phyloP scores from a whole-genome alignment of 176 grass and related monocot species.

The Carex littledalei region DNA sequence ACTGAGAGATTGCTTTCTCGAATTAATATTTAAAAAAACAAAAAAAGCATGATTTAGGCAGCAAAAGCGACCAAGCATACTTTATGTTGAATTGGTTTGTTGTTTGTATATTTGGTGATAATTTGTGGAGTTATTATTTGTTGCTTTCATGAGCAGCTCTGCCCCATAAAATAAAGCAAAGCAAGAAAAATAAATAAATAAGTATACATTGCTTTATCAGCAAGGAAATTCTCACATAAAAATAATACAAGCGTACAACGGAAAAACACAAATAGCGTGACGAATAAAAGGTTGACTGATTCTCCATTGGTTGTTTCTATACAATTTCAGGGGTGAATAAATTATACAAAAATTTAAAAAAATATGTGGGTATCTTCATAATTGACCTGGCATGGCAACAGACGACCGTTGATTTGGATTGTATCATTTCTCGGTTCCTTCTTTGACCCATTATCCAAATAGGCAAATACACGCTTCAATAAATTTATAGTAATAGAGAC shows the following conservation, averaged over 20 bases:
- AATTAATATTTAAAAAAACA: not conserved
- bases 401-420: constrained; percentile 14
- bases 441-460: constrained; percentile 4
- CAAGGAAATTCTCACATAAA: no score
- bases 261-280: constrained; percentile 12
- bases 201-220: not conserved
- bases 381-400: not conserved
- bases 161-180: not conserved
- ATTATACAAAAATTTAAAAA: not conserved
- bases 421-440: not conserved
- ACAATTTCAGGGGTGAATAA: not conserved
- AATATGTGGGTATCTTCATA: not conserved
- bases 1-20: not conserved
- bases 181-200: not conserved
- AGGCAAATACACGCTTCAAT: no score
- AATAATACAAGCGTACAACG: not conserved
- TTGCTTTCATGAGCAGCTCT: not conserved
- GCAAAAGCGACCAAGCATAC: not conserved
- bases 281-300: constrained; percentile 13
- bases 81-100: not conserved
- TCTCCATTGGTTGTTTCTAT: not conserved
- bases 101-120: constrained; percentile 3
- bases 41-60: not conserved
- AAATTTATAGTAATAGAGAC: not conserved
- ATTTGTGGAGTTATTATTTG: constrained; percentile 6